Evolutionary conservation across 441 rosid genomes (phyloP).

Genomic region (Omphalea diandra): DNA sequence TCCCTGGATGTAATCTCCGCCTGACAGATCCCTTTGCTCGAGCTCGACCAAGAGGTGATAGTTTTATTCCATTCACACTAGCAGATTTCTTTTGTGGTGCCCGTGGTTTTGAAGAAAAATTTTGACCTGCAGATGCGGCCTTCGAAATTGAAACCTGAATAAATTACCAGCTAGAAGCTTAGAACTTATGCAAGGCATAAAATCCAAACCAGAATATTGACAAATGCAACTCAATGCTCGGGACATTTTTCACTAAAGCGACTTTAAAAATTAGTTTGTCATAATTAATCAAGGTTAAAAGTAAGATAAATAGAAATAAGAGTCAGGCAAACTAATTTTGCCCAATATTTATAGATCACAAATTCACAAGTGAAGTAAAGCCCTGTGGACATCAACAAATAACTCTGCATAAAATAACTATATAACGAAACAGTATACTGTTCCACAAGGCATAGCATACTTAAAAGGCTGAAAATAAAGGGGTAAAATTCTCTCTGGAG

Average conservation of each 20-base stretch:
- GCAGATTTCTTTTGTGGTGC: slow-evolving; percentile 44
- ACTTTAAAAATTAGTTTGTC: neutral
- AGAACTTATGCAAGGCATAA: neutral
- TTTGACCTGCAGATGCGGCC: slow-evolving; percentile 43
- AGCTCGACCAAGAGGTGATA: slow-evolving; percentile 44
- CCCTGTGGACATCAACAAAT: neutral
- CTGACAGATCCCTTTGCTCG: slow-evolving; percentile 49
- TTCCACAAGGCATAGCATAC: neutral
- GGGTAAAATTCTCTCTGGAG: neutral
- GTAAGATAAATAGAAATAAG: neutral
- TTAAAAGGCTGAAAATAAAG: neutral
- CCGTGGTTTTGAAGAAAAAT: slow-evolving; percentile 36
- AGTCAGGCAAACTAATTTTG: neutral
- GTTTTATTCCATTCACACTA: slow-evolving; percentile 60
- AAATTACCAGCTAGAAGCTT: neutral
- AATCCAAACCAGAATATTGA: neutral
- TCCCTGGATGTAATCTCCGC: slow-evolving; percentile 84
- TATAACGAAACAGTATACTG: too few relatives aligned
- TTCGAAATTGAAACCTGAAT: slow-evolving; percentile 48
- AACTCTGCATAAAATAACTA: neutral
- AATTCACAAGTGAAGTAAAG: neutral
- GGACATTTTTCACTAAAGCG: neutral
- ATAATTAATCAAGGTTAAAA: neutral
- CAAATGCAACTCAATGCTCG: neutral
- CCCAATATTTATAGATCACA: neutral